Evolutionary conservation across 2,329 filamentous ascomycete genomes (phyloP).

Genomic region (Fusarium sp.): DNA sequence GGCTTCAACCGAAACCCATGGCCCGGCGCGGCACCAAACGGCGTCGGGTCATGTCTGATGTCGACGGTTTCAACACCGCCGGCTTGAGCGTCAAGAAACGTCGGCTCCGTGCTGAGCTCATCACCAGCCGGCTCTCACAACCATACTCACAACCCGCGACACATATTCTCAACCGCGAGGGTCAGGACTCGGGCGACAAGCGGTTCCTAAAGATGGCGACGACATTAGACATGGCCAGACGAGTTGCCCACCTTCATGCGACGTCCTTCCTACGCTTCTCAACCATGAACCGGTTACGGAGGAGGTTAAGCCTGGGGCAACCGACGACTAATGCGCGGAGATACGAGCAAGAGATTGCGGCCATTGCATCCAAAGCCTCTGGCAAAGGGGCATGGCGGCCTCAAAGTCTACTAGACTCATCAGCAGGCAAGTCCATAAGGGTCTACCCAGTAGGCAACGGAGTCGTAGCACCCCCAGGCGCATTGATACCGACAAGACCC

Average conservation of each 20-base stretch:
- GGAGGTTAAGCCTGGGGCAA: slow-evolving; percentile 50
- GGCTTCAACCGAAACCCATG: neutral
- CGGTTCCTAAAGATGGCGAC: slow-evolving; percentile 61
- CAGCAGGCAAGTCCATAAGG: slow-evolving; percentile 32
- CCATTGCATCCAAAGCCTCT: slow-evolving; percentile 32
- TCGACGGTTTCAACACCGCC: slow-evolving; percentile 66
- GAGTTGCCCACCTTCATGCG: slow-evolving; percentile 57
- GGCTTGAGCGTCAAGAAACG: slow-evolving; percentile 72
- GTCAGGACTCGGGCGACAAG: slow-evolving; percentile 55
- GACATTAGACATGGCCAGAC: slow-evolving; percentile 49
- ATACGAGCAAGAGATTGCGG: slow-evolving; percentile 39
- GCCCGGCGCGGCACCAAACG: slow-evolving; percentile 56
- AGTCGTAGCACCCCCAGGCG: slow-evolving; percentile 12
- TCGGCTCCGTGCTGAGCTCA: slow-evolving; percentile 68
- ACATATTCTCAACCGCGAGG: slow-evolving; percentile 73
- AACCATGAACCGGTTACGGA: slow-evolving; percentile 70
- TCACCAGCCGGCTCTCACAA: slow-evolving; percentile 76
- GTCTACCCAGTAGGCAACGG: slow-evolving; percentile 17
- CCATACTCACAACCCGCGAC: slow-evolving; percentile 77
- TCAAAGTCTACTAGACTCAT: slow-evolving; percentile 33
- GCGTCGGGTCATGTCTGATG: slow-evolving; percentile 63
- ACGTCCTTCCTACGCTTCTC: slow-evolving; percentile 71
- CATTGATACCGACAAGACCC: slow-evolving; percentile 9
- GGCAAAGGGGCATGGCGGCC: slow-evolving; percentile 36
- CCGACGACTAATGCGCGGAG: slow-evolving; percentile 46